Base-by-base conservation (phyloP, 2,329 filamentous ascomycete genomes). In the Tolypocladium paradoxum region DNA sequence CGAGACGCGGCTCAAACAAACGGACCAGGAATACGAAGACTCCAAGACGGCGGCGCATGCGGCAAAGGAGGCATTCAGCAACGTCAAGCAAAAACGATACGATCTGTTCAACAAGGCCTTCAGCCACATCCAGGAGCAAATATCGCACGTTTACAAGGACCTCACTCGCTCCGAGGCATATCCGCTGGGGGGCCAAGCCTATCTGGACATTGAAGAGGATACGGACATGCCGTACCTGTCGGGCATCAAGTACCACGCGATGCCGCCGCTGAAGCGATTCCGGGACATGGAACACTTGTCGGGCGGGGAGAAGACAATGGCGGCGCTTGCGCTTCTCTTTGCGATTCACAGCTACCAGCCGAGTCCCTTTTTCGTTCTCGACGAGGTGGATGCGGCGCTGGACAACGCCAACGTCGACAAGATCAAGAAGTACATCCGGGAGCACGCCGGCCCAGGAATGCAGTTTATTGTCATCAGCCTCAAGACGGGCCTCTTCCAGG, bases 281-380 rank as follows among this genome's bases (percentile, higher is more conserved):
- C 83, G 93, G 62, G 95, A 99, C 69, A 99, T 99, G 93, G 93
- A 99, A 70, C 93, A 96, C 67, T 76, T 99, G 11, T 96, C 90
- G 1, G 93, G 93, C 63, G 93, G 93, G 53, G 93, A 99, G 73
- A 99, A 99, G 77, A 99, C 93, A 0, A 99, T 99, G 85, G 93
- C 93, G 2, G 93, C 93, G 16, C 76, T 99, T 38, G 93, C 93
- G n/a, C 78, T 99, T 40, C 79, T 99, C 5, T 99, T 99, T 67
- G 93, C 93, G 24, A 91, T 99, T 53, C 93, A 99, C 74, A 91
- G 87, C 55, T 99, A 92, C 74, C 91, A 96, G 67, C 92, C 93
- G 0, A 89, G 83, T 55, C 93, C 95, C 0, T 99, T 99, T 76
- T 99, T 99, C 68, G 93, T 99, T 35, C 82, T 99, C 8, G 93